These are phyloP conservation scores for Blastobotrys buckinghamii DNA, from an alignment of 1,139 yeast species.

Conservation along the genomic window DNA sequence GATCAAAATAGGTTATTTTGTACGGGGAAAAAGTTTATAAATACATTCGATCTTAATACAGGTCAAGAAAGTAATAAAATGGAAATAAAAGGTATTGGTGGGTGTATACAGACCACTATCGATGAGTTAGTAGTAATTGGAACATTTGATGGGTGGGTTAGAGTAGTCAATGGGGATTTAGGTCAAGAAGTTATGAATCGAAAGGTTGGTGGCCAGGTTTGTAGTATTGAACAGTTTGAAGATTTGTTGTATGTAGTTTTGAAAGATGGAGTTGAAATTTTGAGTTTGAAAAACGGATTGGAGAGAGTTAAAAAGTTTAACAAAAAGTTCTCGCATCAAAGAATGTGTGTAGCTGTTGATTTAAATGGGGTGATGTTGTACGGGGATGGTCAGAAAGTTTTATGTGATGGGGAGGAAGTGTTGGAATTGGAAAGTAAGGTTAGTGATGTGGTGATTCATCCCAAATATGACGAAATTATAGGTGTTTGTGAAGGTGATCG, in stretches of 20 bases:
- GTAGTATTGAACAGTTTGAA: not conserved
- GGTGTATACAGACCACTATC: not conserved
- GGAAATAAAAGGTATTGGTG: not conserved
- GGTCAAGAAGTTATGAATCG: not conserved
- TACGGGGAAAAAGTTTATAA: slow-evolving; percentile 22
- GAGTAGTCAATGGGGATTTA: slow-evolving; percentile 12
- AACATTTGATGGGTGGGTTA: slow-evolving; percentile 19
- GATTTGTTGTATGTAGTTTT: not conserved
- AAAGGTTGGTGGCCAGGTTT: not conserved
- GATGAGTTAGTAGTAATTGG: slow-evolving; percentile 12
- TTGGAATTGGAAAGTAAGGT: too few species aligned
- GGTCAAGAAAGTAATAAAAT: not conserved
- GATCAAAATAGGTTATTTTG: slow-evolving; percentile 10
- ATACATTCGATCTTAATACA: slow-evolving; percentile 25
- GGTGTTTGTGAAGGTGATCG: too few species aligned
- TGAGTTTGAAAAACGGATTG: not conserved
- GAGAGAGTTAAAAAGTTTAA: not conserved
- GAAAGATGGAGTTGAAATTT: not conserved
- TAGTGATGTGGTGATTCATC: too few species aligned
- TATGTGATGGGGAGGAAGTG: too few species aligned
- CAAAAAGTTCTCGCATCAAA: not conserved
- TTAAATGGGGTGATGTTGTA: too few species aligned
- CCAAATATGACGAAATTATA: too few species aligned
- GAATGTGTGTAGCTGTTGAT: not conserved
- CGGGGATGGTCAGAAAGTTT: too few species aligned